Evolutionary conservation across 192 early-diverging fungal genomes (phyloP), one percentile per base, ranked within the genome.

Genomic region (Gamsiella multidivaricata): DNA sequence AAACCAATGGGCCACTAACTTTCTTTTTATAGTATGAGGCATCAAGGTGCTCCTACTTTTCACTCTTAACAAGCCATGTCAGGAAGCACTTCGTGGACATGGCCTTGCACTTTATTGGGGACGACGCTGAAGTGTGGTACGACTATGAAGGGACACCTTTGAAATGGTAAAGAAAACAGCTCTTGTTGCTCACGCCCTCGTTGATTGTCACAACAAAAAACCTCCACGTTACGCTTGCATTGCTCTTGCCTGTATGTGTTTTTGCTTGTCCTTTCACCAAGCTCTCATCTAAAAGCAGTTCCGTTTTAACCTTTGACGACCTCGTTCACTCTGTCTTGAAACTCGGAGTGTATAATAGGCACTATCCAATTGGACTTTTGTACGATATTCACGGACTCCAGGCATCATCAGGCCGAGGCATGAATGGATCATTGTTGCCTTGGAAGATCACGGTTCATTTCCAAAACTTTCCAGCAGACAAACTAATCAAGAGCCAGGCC

Each of bases 361-460:
- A 96, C 65, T 93, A 92, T 71, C 95, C 95, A n/a, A 83, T 94
- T 29, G 95, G 93, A 4, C 85, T 96, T 2, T 80, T 96, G 14
- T 91, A 91, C 69, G 95, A 96, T 62, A 84, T 91, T 54, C 81
- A 83, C 70, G 74, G 74, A 34, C 54, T 78, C 12, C 74, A 78
- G 26, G 82, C 80, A 47, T 63, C 75, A 23, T 61, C 78, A 52
- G 62, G 58, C 28, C n/a, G 55, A 23, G 46, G 53, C 54, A 49
- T 69, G 50, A 69, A 82, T 39, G 75, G 70, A 42, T 69, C 82
- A 20, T 46, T 81, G 25, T 36, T 92, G 25, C 95, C 95, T 11
- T 96, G 95, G 95, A 65, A 85, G 5, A 78, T 96, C 17, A 93
- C 86, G 11, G 69, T 95, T n/a, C 92, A 93, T 76, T 89, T 92